These are phyloP conservation scores for Eimeria sp. DNA, from an alignment of 169 alveolate species.

Conservation along the genomic window DNA sequence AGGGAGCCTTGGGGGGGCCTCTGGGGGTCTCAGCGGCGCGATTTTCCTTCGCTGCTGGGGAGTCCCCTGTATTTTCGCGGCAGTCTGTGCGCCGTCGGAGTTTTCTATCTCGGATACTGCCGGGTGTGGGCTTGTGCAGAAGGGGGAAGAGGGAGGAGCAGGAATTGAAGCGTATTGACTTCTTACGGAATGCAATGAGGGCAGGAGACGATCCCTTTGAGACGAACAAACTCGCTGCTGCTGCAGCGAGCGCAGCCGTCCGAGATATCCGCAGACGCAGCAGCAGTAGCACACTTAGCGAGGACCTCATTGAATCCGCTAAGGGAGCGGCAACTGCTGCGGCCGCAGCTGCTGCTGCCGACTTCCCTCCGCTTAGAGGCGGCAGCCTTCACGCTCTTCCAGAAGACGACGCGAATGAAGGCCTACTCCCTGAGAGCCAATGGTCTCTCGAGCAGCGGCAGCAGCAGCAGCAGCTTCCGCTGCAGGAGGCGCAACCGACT, in stretches of 20 bases:
- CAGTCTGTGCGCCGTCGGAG: neutral
- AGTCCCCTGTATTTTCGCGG: neutral
- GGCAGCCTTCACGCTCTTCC: slow-evolving; percentile 41
- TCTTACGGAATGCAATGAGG: slow-evolving; percentile 55
- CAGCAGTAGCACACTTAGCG: slow-evolving; percentile 74
- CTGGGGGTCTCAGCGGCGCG: neutral
- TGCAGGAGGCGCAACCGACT: neutral
- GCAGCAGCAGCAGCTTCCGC: slow-evolving; percentile 52
- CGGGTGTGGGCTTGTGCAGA: slow-evolving; percentile 35
- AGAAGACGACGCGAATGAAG: slow-evolving; percentile 26
- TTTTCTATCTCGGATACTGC: slow-evolving; percentile 25
- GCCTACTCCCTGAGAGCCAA: slow-evolving; percentile 38
- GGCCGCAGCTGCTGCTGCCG: slow-evolving; percentile 64
- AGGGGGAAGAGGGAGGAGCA: slow-evolving; percentile 21
- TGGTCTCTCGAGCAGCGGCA: slow-evolving; percentile 10
- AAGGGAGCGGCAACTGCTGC: slow-evolving; percentile 69
- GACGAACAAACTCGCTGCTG: slow-evolving; percentile 54
- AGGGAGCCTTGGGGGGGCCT: neutral
- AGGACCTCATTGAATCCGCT: slow-evolving; percentile 41
- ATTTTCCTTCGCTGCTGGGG: slow-evolving; percentile 15
- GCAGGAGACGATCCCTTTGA: slow-evolving; percentile 69
- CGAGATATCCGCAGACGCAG: slow-evolving; percentile 66
- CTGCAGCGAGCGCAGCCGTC: slow-evolving; percentile 61
- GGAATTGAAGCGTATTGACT: slow-evolving; percentile 15
- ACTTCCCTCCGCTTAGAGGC: slow-evolving; percentile 44